Conservation (phyloP, 352 stramenopile genomes). For the Globisporangium cylindrosporum region DNA sequence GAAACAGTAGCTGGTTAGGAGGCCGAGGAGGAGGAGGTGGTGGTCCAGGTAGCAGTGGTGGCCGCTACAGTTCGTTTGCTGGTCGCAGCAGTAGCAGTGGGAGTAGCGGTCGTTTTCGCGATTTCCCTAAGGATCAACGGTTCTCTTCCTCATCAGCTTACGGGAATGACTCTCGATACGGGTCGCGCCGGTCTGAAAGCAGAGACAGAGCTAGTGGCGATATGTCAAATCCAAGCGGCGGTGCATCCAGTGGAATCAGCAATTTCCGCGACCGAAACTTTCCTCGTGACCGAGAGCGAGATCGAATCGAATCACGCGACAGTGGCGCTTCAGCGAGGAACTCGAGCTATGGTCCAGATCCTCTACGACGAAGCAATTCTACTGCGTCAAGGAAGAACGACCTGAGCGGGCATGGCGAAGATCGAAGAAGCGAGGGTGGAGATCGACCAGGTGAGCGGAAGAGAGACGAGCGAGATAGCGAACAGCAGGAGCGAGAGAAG, state of each 20-base stretch:
- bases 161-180: conserved; percentile 23
- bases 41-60: conserved; percentile 19
- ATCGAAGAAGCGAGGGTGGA: conserved; percentile 10
- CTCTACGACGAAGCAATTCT: conserved; percentile 16
- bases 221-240: neutral
- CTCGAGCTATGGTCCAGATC: conserved; percentile 22
- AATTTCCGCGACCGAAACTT: conserved; percentile 37
- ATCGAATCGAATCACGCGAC: conserved; percentile 26
- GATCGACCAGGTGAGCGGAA: conserved; percentile 10
- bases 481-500: conserved; percentile 25
- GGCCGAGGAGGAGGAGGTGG: conserved; percentile 16
- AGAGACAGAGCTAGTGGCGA: conserved; percentile 39
- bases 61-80: conserved; percentile 16
- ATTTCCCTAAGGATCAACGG: conserved; percentile 34
- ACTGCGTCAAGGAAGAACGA: conserved; percentile 26
- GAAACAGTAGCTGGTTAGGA: conserved; percentile 11
- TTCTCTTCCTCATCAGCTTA: neutral
- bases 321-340: conserved; percentile 14
- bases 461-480: conserved; percentile 17
- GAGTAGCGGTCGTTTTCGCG: conserved; percentile 30
- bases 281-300: conserved; percentile 30
- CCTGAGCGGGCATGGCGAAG: conserved; percentile 21
- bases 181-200: conserved; percentile 33
- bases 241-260: conserved; percentile 8
- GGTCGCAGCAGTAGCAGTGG: conserved; percentile 6